Evolutionary conservation across 1,139 yeast genomes (phyloP).

Genomic region (Yamadazyma jaroonii): DNA sequence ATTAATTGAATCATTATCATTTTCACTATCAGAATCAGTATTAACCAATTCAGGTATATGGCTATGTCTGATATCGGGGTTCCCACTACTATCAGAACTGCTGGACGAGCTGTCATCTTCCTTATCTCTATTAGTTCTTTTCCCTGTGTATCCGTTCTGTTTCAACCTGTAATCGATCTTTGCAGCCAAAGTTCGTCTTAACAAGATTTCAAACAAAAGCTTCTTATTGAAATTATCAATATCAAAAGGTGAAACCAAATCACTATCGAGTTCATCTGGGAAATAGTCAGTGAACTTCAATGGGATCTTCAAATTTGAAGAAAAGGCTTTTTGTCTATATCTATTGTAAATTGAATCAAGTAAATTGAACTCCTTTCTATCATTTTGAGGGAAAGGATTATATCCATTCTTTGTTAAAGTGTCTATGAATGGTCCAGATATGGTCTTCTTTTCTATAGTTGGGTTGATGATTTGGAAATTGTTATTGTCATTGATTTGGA

Average conservation of each 20-base stretch:
- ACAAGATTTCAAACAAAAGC: conserved; percentile 34
- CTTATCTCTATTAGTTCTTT: neutral
- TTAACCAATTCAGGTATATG: conserved; percentile 17
- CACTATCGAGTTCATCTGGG: conserved; percentile 27
- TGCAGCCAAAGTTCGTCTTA: conserved; percentile 44
- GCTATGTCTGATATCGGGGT: conserved; percentile 13
- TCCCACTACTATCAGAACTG: conserved; percentile 5
- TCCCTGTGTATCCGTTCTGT: conserved; percentile 15
- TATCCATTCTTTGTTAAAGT: conserved; percentile 14
- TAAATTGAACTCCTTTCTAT: conserved; percentile 10
- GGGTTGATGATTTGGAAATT: conserved; percentile 11
- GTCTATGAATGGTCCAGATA: conserved; percentile 19
- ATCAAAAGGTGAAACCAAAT: conserved; percentile 22
- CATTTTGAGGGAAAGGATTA: conserved; percentile 5
- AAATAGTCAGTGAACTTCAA: conserved; percentile 29
- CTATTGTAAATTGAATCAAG: conserved; percentile 21
- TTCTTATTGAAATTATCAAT: conserved; percentile 29
- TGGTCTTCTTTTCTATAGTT: conserved; percentile 4
- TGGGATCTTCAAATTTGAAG: conserved; percentile 18
- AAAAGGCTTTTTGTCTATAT: conserved; percentile 30
- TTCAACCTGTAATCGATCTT: conserved; percentile 37
- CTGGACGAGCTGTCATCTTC: conserved; percentile 1
- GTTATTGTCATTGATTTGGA: conserved; percentile 9
- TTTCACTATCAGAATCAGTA: conserved; percentile 17
- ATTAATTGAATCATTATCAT: conserved; percentile 20